These are phyloP conservation scores for Trichomonas gallinae DNA, from an alignment of 208 protist species.

Conservation along the genomic window DNA sequence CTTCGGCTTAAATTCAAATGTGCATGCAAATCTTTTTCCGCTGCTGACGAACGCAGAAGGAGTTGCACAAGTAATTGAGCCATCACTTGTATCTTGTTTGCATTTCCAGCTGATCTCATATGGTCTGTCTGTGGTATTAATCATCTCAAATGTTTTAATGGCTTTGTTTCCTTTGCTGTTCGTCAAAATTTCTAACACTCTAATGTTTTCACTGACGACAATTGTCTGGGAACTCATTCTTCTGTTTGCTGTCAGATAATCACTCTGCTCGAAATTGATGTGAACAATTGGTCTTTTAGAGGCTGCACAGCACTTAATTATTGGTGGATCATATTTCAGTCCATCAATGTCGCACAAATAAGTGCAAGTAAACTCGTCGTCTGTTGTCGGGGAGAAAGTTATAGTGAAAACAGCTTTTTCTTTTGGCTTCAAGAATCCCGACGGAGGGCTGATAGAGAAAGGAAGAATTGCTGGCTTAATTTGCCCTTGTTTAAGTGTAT, in stretches of 20 bases:
- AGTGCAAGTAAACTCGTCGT: slow-evolving; percentile 37
- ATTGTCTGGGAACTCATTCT: slow-evolving; percentile 26
- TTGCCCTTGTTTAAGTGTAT: neutral
- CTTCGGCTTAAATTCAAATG: neutral
- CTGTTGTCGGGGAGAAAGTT: slow-evolving; percentile 59
- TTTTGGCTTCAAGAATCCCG: slow-evolving; percentile 49
- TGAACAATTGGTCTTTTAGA: slow-evolving; percentile 75
- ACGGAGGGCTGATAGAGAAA: slow-evolving; percentile 56
- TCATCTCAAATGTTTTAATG: neutral
- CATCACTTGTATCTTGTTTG: neutral
- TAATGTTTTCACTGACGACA: neutral
- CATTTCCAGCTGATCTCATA: neutral
- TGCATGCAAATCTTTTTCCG: neutral
- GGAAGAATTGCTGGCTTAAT: neutral
- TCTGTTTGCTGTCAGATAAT: slow-evolving; percentile 59
- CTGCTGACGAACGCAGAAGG: neutral
- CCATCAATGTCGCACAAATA: neutral
- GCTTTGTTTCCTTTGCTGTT: neutral
- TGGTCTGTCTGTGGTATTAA: neutral
- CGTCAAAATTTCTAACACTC: neutral
- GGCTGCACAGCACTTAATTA: slow-evolving; percentile 56
- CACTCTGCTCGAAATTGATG: slow-evolving; percentile 66
- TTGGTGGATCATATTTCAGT: neutral
- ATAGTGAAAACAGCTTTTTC: slow-evolving; percentile 50
- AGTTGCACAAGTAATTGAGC: neutral